phyloP scores from a whole-genome alignment of 352 stramenopile genomes.

The Globisporangium solare region DNA sequence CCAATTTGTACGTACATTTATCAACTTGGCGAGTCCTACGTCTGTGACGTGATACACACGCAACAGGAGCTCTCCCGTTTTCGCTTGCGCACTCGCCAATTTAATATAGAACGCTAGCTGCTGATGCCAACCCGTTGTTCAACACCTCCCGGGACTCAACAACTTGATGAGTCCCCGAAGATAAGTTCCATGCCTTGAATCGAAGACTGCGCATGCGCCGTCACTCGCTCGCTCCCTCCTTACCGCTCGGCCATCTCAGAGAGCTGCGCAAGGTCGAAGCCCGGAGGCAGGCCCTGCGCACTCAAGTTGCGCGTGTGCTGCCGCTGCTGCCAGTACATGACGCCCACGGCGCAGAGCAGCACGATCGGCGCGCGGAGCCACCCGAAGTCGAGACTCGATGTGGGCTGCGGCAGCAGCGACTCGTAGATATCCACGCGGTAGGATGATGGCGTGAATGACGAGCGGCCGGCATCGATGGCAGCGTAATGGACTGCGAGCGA shows the following conservation, averaged over 20 bases:
- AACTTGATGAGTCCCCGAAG: no score
- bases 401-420: slow-evolving; percentile 17
- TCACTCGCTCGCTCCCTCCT: not conserved
- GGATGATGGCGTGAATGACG: not conserved
- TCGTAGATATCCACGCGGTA: slow-evolving; percentile 22
- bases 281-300: not conserved
- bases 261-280: slow-evolving; percentile 8
- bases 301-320: not conserved
- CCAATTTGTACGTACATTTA: no score
- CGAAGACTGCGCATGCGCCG: not conserved
- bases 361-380: slow-evolving; percentile 36
- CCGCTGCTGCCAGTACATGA: slow-evolving; percentile 43
- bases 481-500: slow-evolving; percentile 6
- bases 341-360: slow-evolving; percentile 30
- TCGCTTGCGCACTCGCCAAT: no score
- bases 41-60: no score
- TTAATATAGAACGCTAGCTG: no score
- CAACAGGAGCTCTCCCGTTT: no score
- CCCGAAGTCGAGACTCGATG: slow-evolving; percentile 23
- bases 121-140: no score
- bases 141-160: no score
- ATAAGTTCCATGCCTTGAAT: no score
- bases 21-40: no score
- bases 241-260: slow-evolving; percentile 9
- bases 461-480: slow-evolving; percentile 1